phyloP scores from a whole-genome alignment of 805 yeast genomes.

The Clavispora asparagi region DNA sequence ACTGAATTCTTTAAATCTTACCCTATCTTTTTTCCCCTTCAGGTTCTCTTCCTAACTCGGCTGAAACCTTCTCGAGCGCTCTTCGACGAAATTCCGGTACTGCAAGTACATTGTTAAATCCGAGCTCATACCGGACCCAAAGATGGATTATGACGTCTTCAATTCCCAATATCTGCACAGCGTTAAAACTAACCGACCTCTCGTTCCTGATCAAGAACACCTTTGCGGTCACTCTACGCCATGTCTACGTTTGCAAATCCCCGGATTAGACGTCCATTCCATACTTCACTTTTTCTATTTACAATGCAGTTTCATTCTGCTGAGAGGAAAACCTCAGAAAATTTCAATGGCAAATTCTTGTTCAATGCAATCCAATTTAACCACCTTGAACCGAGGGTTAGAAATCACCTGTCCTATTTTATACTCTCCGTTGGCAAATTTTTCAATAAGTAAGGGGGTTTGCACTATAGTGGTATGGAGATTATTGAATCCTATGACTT shows the following conservation, averaged over 20 bases:
- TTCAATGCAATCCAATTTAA: slow-evolving; percentile 31
- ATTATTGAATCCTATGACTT: slow-evolving; percentile 21
- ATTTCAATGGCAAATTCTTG: slow-evolving; percentile 22
- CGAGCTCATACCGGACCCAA: neutral
- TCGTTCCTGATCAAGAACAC: too few species aligned
- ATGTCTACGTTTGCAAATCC: too few species aligned
- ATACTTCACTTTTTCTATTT: neutral
- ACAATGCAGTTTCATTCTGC: neutral
- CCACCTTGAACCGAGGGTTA: slow-evolving; percentile 15
- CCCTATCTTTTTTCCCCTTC: too few species aligned
- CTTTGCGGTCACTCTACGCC: too few species aligned
- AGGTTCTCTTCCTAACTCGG: too few species aligned
- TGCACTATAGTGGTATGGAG: slow-evolving; percentile 20
- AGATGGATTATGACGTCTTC: neutral
- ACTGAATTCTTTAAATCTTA: too few species aligned
- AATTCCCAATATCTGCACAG: neutral
- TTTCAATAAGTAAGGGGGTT: slow-evolving; percentile 14
- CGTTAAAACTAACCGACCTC: neutral
- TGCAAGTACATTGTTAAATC: too few species aligned
- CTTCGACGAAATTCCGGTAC: too few species aligned
- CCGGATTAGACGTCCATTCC: too few species aligned
- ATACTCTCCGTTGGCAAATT: slow-evolving; percentile 16
- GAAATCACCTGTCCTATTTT: slow-evolving; percentile 20
- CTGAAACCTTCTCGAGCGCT: too few species aligned
- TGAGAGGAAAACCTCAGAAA: neutral